phyloP scores from a whole-genome alignment of 2,329 filamentous ascomycete genomes.

The Botrytis medusae region DNA sequence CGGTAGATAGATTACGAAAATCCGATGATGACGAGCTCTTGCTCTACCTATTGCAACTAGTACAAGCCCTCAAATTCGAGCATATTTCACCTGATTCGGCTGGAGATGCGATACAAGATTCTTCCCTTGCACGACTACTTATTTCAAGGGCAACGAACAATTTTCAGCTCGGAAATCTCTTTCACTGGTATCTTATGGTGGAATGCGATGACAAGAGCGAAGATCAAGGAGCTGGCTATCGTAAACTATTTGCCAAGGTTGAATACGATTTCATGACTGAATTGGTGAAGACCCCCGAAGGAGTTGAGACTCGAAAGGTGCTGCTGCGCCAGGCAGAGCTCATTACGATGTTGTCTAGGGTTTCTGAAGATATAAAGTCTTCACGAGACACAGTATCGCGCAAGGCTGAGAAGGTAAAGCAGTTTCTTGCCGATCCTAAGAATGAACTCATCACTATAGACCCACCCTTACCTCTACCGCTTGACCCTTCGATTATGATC shows the following conservation, averaged over 20 bases:
- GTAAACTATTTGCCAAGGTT: conserved; percentile 86
- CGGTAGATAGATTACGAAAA: conserved; percentile 87
- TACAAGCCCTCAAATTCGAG: conserved; percentile 95
- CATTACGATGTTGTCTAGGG: conserved; percentile 80
- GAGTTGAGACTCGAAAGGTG: conserved; percentile 70
- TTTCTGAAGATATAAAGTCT: conserved; percentile 83
- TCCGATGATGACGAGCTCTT: conserved; percentile 89
- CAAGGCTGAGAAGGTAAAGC: conserved; percentile 83
- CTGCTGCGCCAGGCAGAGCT: conserved; percentile 87
- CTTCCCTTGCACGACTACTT: conserved; percentile 84
- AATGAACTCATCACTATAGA: conserved; percentile 85
- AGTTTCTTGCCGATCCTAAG: conserved; percentile 80
- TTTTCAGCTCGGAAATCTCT: conserved; percentile 87
- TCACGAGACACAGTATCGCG: conserved; percentile 69
- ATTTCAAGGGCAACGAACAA: conserved; percentile 86
- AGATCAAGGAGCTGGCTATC: conserved; percentile 71
- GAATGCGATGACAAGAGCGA: conserved; percentile 78
- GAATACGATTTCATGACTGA: conserved; percentile 96
- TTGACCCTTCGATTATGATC: conserved; percentile 81
- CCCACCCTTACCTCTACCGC: conserved; percentile 79
- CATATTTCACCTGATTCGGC: conserved; percentile 64
- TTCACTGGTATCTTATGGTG: conserved; percentile 98
- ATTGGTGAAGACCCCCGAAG: conserved; percentile 69
- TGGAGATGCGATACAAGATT: conserved; percentile 67
- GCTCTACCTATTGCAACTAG: conserved; percentile 87